These are phyloP conservation scores for Teunomyces atbi DNA, from an alignment of 805 yeast species.

Conservation along the genomic window DNA sequence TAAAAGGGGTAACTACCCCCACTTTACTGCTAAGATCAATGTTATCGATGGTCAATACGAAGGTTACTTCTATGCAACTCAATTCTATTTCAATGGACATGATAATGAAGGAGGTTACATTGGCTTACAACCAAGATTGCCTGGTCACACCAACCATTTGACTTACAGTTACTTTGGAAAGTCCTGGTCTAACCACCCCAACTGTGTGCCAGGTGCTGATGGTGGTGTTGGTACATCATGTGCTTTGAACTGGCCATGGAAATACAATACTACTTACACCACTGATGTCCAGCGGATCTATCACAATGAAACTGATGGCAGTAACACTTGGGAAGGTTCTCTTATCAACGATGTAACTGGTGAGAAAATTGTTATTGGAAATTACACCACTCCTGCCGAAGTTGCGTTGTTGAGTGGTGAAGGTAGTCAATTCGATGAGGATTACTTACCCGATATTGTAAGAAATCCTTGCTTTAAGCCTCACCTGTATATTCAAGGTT, in stretches of 20 bases:
- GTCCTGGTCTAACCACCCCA: slow-evolving; percentile 1
- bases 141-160: neutral
- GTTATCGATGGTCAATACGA: neutral
- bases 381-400: neutral
- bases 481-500: neutral
- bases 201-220: slow-evolving; percentile 9
- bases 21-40: neutral
- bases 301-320: slow-evolving; percentile 1
- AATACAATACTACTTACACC: slow-evolving; percentile 4
- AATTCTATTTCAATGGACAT: neutral
- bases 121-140: slow-evolving; percentile 5
- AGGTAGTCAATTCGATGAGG: neutral
- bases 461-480: slow-evolving; percentile 1
- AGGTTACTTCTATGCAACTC: neutral
- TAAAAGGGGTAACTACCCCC: neutral
- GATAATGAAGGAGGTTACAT: neutral
- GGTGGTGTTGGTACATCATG: slow-evolving; percentile 6
- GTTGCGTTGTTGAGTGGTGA: neutral
- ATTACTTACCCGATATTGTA: neutral
- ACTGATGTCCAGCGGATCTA: neutral
- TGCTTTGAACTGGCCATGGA: slow-evolving; percentile 4
- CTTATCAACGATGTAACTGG: slow-evolving; percentile 2
- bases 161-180: slow-evolving; percentile 9
- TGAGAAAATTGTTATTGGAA: neutral
- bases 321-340: slow-evolving; percentile 1